phyloP scores from a whole-genome alignment of 2,329 filamentous ascomycete species.

The Zopfia rhizophila region DNA sequence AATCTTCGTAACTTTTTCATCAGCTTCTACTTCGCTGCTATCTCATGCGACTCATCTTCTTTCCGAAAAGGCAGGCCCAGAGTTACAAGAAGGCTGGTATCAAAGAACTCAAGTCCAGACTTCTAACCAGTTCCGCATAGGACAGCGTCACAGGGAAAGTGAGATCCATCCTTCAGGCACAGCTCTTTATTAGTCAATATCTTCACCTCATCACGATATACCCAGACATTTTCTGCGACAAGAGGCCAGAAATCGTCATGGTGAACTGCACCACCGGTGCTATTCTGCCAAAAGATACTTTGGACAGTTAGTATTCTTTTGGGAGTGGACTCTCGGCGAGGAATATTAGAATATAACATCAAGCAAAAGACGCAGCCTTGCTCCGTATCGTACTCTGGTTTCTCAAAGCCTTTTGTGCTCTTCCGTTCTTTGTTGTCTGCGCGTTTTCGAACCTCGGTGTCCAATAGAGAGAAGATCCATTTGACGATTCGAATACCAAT shows the following conservation, averaged over 20 bases:
- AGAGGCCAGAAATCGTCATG: slow-evolving; percentile 34
- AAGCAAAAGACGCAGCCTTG: slow-evolving; percentile 9
- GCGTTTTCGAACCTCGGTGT: slow-evolving; percentile 8
- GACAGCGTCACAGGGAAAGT: slow-evolving; percentile 33
- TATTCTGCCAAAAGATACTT: slow-evolving; percentile 33
- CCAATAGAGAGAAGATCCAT: slow-evolving; percentile 11
- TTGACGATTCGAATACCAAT: slow-evolving; percentile 17
- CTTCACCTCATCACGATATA: slow-evolving; percentile 31
- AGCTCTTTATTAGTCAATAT: slow-evolving; percentile 18
- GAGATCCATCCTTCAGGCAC: slow-evolving; percentile 19
- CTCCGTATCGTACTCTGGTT: slow-evolving; percentile 26
- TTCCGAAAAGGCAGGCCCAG: slow-evolving; percentile 20
- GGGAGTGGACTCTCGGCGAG: no score
- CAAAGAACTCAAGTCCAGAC: slow-evolving; percentile 19
- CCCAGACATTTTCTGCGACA: slow-evolving; percentile 34
- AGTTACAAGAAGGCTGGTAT: background rate
- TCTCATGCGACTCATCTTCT: slow-evolving; percentile 3
- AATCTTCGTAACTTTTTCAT: slow-evolving; percentile 5
- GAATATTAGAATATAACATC: no score
- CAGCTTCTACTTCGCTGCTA: slow-evolving; percentile 19
- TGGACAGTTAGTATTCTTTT: background rate
- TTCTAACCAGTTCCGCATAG: slow-evolving; percentile 41
- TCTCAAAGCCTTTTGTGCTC: slow-evolving; percentile 28
- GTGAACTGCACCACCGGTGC: slow-evolving; percentile 32
- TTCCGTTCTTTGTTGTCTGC: slow-evolving; percentile 26